phyloP scores from a whole-genome alignment of 208 protist species.

The Crithidia acanthocephali region DNA sequence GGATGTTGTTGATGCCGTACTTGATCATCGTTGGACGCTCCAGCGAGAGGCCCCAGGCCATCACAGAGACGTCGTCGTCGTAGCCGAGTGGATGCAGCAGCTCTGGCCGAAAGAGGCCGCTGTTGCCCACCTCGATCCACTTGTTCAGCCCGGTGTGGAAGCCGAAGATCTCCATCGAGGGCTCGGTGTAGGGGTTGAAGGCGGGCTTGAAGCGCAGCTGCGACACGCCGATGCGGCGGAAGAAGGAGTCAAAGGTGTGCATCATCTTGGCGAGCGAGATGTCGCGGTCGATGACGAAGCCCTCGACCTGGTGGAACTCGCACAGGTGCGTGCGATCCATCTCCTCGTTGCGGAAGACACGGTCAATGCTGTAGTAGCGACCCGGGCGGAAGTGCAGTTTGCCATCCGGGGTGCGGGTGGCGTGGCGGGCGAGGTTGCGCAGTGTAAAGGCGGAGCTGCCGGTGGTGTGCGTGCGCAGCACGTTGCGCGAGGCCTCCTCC shows the following conservation, averaged over 20 bases:
- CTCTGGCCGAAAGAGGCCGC: constrained; percentile 98
- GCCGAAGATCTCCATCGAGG: constrained; percentile 99
- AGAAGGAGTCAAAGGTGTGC: constrained; percentile 98
- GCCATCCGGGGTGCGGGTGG: constrained; percentile 50
- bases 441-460: constrained; percentile 98
- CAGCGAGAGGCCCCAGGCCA: constrained; percentile 99
- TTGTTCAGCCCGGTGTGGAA: constrained; percentile 96
- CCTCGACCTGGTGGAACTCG: constrained; percentile 99
- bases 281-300: constrained; percentile 97
- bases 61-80: constrained; percentile 96
- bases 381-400: constrained; percentile 93
- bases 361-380: constrained; percentile 99
- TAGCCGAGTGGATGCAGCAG: constrained; percentile 99
- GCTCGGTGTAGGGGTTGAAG: constrained; percentile 99
- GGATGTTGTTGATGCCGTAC: constrained; percentile 99
- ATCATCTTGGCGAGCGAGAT: constrained; percentile 99
- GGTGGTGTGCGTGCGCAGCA: constrained; percentile 99
- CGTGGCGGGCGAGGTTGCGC: constrained; percentile 92
- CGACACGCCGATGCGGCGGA: constrained; percentile 96
- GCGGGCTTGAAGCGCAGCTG: constrained; percentile 99
- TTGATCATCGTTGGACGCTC: constrained; percentile 99
- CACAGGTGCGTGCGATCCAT: constrained; percentile 99
- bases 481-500: constrained; percentile 96
- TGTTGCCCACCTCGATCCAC: constrained; percentile 99
- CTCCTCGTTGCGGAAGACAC: constrained; percentile 99